Percentiles rank a stretch among this genome's conserved stretches.
Evolutionary conservation across 1,284 basidiomycete genomes (phyloP).

Genomic region (Tremellales sp.): DNA sequence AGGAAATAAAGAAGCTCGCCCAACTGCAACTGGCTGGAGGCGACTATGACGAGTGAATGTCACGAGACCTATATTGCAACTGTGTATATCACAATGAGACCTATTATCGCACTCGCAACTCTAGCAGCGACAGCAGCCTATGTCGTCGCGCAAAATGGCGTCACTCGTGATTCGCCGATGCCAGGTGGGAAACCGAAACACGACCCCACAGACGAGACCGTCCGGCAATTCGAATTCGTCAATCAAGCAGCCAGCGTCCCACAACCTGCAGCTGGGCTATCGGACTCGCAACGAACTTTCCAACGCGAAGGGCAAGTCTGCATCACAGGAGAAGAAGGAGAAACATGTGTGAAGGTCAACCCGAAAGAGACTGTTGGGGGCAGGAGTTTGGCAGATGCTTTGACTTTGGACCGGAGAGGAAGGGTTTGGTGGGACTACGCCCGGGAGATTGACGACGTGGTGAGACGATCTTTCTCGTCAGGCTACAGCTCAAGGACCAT

Average conservation of each 20-base stretch:
- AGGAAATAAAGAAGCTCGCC: no score
- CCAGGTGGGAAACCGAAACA: not conserved
- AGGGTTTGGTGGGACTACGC: slow-evolving; percentile 45
- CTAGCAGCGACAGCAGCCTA: not conserved
- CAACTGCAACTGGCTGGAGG: no score
- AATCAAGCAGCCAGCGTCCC: no score
- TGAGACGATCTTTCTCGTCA: slow-evolving; percentile 15
- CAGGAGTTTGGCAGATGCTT: slow-evolving; percentile 31
- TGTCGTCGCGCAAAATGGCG: no score
- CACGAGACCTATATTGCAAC: no score
- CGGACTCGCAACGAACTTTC: no score
- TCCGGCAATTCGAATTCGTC: not conserved
- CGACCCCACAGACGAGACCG: not conserved
- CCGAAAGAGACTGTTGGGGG: not conserved
- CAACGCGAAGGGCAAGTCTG: no score
- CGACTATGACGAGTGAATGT: no score
- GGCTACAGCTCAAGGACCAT: not conserved
- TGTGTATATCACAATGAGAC: not conserved
- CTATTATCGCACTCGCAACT: not conserved
- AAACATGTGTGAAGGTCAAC: no score
- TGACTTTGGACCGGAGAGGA: slow-evolving; percentile 36
- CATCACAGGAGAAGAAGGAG: no score
- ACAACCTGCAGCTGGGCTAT: no score
- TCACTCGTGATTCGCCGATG: not conserved
- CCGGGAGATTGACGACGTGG: slow-evolving; percentile 33